phyloP scores from a whole-genome alignment of 129 eudicot genomes.

The Helianthus annuus region DNA sequence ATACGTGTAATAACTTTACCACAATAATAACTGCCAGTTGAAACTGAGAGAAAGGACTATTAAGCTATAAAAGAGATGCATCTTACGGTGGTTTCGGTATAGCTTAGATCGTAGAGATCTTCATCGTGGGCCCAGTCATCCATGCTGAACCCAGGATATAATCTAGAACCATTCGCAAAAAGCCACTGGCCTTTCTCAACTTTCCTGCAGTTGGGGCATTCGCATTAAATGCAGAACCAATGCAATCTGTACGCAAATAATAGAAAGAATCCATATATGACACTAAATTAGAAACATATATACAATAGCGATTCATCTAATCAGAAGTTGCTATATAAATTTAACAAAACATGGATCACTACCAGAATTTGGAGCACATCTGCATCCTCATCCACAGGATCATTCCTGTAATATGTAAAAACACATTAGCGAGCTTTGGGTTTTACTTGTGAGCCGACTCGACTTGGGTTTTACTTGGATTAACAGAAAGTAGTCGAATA shows the following conservation, averaged over 20 bases:
- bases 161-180: slow-evolving; percentile 70
- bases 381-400: no score
- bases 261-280: slow-evolving; percentile 2
- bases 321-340: neutral
- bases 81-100: slow-evolving; percentile 72
- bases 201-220: slow-evolving; percentile 97
- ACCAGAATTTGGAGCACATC: no score
- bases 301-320: neutral
- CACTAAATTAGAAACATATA: neutral
- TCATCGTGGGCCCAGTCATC: slow-evolving; percentile 96
- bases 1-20: neutral
- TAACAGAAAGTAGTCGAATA: no score
- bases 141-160: slow-evolving; percentile 66
- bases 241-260: slow-evolving; percentile 69
- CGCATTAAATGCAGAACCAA: slow-evolving; percentile 91
- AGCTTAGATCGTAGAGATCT: slow-evolving; percentile 83
- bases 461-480: no score
- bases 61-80: slow-evolving; percentile 1
- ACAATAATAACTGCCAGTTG: neutral
- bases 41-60: neutral
- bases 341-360: slow-evolving; percentile 3
- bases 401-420: no score
- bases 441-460: no score
- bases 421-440: no score
- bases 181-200: slow-evolving; percentile 99